Base-by-base conservation (phyloP, 176 grass and related monocot genomes). In the Bonia amplexicaulis region DNA sequence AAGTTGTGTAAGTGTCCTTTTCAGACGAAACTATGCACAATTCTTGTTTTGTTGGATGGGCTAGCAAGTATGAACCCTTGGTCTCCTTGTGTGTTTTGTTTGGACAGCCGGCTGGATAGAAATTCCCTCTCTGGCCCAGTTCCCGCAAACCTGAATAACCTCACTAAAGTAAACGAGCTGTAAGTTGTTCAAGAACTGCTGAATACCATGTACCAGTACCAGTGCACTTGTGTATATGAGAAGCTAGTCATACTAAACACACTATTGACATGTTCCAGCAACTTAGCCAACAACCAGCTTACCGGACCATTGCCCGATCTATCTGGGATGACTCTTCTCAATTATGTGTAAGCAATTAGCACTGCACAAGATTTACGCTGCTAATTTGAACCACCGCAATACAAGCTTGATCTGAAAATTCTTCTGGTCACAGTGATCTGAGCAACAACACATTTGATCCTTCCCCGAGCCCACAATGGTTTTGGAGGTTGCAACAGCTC, bases 401-500 rank as follows among this genome's bases (percentile, higher is more conserved):
- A 15, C 13, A 49, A 16, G 9, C 41, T 44, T 73, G 61, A 82
- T 76, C 47, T 64, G n/a, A 58, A 51, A 76, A 29, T 9, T 74
- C 11, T 66, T 39, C 26, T 77, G 52, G 55, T 66, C 27, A 22
- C 84, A 99, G 96, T 19, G 93, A 99, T 80, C 82, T 99, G 88
- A 99, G 96, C 82, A 96, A 99, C 81, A 99, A 99, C 80, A 79
- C 90, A 41, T 99, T 99, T 73, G 91, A 91, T 80, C 81, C 78
- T 69, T 91, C 96, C 39, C 81, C 84, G 10, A 94, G 76, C 71
- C 93, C 96, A 26, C 71, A 66, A 48, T 99, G 96, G 96, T 99
- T 94, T 64, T 88, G 88, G 84, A 79, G 48, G 65, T 44, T 99
- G 66, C 69, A 84, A 73, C 64, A 55, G 85, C 94, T 97, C 66